phyloP scores from a whole-genome alignment of 495 filamentous ascomycete species.

The Immersiella caudata region DNA sequence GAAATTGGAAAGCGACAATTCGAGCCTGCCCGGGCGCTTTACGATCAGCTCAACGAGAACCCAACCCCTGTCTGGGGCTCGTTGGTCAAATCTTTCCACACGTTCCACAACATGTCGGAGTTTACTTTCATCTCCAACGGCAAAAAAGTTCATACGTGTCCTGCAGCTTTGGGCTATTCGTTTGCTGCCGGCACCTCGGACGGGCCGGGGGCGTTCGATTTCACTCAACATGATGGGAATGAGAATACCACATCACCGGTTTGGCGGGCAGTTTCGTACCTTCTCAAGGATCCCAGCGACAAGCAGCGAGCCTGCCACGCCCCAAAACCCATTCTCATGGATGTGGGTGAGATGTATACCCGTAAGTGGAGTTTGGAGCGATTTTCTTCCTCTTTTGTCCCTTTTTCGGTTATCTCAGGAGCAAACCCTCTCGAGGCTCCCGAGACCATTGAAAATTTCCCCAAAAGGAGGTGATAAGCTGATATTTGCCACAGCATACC shows the following conservation, averaged over 20 bases:
- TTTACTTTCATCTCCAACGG: slow-evolving; percentile 82
- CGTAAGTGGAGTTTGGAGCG: too few species aligned
- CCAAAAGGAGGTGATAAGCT: too few species aligned
- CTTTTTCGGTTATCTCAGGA: too few species aligned
- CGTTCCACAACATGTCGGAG: slow-evolving; percentile 72
- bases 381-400: too few species aligned
- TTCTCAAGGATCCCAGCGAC: slow-evolving; percentile 70
- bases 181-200: slow-evolving; percentile 96
- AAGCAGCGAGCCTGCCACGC: slow-evolving; percentile 78
- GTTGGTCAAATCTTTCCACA: slow-evolving; percentile 72
- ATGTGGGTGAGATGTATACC: slow-evolving; percentile 76
- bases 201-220: slow-evolving; percentile 91
- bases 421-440: too few species aligned
- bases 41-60: slow-evolving; percentile 54
- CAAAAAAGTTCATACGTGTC: slow-evolving; percentile 71
- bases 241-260: slow-evolving; percentile 77
- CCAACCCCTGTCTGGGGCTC: slow-evolving; percentile 58
- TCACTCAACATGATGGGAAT: slow-evolving; percentile 80
- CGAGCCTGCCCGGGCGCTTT: slow-evolving; percentile 65
- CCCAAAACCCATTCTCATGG: slow-evolving; percentile 85
- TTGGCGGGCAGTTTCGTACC: slow-evolving; percentile 74
- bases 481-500: too few species aligned
- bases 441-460: too few species aligned
- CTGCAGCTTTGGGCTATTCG: slow-evolving; percentile 89
- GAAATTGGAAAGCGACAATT: slow-evolving; percentile 79